These are phyloP conservation scores for Parietaria judaica DNA, from an alignment of 306 rosid species.

Conservation along the genomic window DNA sequence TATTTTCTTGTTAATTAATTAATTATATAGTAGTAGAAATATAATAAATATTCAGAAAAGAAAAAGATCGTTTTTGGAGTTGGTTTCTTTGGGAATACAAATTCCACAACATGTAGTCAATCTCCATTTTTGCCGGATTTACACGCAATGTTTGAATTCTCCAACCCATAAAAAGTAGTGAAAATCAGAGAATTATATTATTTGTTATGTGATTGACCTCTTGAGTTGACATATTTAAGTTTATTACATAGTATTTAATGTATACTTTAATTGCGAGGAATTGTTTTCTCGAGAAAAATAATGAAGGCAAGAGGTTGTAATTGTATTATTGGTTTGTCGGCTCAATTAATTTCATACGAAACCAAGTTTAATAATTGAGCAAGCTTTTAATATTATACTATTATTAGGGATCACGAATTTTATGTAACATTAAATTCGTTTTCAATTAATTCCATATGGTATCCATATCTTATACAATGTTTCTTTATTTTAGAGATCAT, in stretches of 20 bases:
- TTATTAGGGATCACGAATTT: not conserved
- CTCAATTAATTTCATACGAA: not conserved
- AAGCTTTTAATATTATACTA: not conserved
- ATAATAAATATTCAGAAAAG: not conserved
- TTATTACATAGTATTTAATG: no score
- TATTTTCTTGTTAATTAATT: no score
- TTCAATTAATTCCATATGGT: no score
- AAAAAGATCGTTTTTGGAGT: not conserved
- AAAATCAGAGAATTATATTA: no score
- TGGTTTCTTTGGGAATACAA: not conserved
- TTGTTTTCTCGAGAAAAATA: no score
- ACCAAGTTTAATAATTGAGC: not conserved
- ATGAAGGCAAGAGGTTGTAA: no score
- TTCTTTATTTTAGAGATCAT: not conserved
- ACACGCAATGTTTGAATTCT: slow-evolving; percentile 3
- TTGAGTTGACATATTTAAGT: no score
- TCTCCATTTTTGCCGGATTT: not conserved
- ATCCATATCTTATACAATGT: no score
- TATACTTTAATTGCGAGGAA: no score
- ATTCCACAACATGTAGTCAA: no score
- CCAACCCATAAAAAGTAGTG: not conserved
- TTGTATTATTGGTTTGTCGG: slow-evolving; percentile 1
- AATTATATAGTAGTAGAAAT: not conserved
- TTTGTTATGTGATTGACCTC: no score
- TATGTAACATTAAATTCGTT: no score